A percentile compares a stretch with the other conserved stretches of the same genome.
Evolutionary conservation across 1,284 basidiomycete genomes (phyloP).

Genomic region (Peniophora sp.): DNA sequence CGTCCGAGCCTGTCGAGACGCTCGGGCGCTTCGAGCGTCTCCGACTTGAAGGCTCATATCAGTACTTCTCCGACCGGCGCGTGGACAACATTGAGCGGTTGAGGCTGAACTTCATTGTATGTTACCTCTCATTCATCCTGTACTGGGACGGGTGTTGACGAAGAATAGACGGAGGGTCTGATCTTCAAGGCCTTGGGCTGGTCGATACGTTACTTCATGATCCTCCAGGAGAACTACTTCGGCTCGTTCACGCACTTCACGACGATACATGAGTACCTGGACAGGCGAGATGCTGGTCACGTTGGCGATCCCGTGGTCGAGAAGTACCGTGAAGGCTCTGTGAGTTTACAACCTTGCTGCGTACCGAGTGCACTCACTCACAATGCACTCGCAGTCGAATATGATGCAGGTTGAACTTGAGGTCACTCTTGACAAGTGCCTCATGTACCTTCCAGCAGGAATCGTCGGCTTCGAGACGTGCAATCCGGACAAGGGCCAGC

Average conservation of each 20-base stretch:
- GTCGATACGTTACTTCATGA: constrained; percentile 82
- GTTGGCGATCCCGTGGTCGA: constrained; percentile 75
- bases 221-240: constrained; percentile 86
- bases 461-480: constrained; percentile 61
- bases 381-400: constrained; percentile 80
- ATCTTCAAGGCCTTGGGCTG: constrained; percentile 76
- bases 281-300: constrained; percentile 49
- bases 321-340: constrained; percentile 71
- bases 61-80: constrained; percentile 60
- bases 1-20: constrained; percentile 40
- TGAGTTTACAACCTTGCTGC: too few species aligned
- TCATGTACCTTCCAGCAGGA: constrained; percentile 65
- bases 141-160: not conserved
- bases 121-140: constrained; percentile 14
- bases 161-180: constrained; percentile 39
- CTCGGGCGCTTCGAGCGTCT: constrained; percentile 56
- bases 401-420: constrained; percentile 69
- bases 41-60: constrained; percentile 63
- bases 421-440: constrained; percentile 44
- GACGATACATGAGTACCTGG: constrained; percentile 77
- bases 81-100: constrained; percentile 75
- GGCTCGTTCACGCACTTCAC: constrained; percentile 88
- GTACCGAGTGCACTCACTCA: too few species aligned
- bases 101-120: constrained; percentile 59
- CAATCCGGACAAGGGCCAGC: constrained; percentile 14